Base-by-base conservation (phyloP, 169 alveolate genomes). In the Neospora caninum region DNA sequence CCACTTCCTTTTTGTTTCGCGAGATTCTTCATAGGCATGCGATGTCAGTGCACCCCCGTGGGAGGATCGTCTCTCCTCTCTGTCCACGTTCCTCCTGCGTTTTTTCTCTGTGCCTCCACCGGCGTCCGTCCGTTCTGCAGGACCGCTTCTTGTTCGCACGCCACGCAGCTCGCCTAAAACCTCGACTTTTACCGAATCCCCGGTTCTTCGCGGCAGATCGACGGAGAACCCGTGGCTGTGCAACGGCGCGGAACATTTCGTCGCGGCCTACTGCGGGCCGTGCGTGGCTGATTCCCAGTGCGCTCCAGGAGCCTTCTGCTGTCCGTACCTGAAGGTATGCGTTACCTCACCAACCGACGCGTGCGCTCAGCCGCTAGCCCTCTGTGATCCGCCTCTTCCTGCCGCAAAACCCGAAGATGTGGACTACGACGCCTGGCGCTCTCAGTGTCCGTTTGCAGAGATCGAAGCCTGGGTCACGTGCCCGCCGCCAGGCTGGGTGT, bases 251-350 rank as follows among this genome's bases (percentile, higher is more conserved):
- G 42, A 20, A 29, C 49, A 38, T 6, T 78, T 78, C 20, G 86
- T 78, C 4, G 27, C 1, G 29, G 4, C 39, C n/a, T n/a, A 20
- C 86, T 78, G 86, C 86, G 86, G 86, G 2, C 86, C 86, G 39
- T 78, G 86, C 27, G 86, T 78, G 41, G 86, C 86, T 2, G 45
- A 78, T n/a, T 20, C 86, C 13, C 86, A 78, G 86, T 78, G 86
- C 45, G 39, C 45, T 16, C 86, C 86, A 1, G 86, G 86, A 10
- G 45, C 86, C 1, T 78, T 78, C 27, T 78, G 86, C 45, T 78
- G 86, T 25, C 86, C 86, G 39, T 78, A 78, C 27, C 45, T 78
- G 31, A 78, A 78, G 45, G 86, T 78, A 1, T 78, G 86, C 27
- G 42, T 78, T 10, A 9, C 86, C 1, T 20, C 86, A 10, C 20